Conservation (phyloP, 208 protist species). For the Naegleria fowleri region DNA sequence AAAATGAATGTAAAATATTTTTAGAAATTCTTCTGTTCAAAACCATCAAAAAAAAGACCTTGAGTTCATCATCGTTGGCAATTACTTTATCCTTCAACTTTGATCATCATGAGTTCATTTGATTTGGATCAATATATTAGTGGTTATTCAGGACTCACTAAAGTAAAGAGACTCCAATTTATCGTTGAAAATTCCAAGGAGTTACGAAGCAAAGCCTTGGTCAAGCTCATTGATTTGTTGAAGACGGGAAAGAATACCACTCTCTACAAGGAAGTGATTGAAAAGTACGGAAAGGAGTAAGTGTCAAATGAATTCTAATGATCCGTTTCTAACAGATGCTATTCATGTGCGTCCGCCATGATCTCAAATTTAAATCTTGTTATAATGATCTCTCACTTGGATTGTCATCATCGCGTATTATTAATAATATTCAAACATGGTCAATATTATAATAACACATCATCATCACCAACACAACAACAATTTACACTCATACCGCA, state of each 20-base stretch:
- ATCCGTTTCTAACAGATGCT: not conserved
- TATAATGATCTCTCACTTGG: no score
- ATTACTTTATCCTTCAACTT: not conserved
- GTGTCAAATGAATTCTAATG: not conserved
- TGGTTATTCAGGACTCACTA: conserved; percentile 1
- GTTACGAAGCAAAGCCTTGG: not conserved
- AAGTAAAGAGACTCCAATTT: not conserved
- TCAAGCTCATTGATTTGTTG: not conserved
- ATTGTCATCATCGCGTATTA: no score
- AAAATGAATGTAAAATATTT: not conserved
- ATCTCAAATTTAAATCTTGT: not conserved
- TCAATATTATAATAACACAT: not conserved
- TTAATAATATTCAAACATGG: no score
- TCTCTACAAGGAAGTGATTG: conserved; percentile 21
- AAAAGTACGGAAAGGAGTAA: conserved; percentile 18
- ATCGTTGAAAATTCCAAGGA: not conserved
- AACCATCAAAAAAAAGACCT: not conserved
- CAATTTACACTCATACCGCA: not conserved
- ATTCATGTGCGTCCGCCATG: no score
- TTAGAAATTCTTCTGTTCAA: no score
- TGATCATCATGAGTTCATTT: conserved; percentile 3
- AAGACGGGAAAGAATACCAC: not conserved
- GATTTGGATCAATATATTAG: conserved; percentile 21
- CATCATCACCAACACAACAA: not conserved
- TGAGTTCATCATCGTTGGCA: not conserved